A percentile compares a stretch with the other conserved stretches of the same genome.
These are phyloP conservation scores for Rubroboletus satanas DNA, from an alignment of 768 basidiomycete genomes.

Conservation along the genomic window DNA sequence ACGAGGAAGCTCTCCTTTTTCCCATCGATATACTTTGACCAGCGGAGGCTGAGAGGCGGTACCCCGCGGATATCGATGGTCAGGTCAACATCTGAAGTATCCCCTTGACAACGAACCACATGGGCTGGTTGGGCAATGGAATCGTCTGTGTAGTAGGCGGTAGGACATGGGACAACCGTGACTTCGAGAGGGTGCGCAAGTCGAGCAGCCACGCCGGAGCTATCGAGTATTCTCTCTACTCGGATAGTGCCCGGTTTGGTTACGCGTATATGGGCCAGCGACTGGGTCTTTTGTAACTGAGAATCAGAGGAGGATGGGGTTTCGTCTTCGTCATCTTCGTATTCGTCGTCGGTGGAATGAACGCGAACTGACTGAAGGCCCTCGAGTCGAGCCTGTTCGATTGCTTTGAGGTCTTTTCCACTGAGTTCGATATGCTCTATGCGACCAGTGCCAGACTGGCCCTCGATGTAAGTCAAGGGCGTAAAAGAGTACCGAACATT, in stretches of 20 bases:
- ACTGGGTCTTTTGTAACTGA: conserved; percentile 69
- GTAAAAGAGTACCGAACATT: conserved; percentile 70
- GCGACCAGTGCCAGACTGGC: conserved; percentile 38
- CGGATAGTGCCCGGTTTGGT: conserved; percentile 70
- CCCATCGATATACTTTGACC: conserved; percentile 68
- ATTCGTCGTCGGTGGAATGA: conserved; percentile 55
- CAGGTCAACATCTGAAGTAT: conserved; percentile 52
- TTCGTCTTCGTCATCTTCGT: conserved; percentile 55
- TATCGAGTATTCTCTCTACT: conserved; percentile 70
- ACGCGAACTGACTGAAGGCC: conserved; percentile 44
- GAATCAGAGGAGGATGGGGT: conserved; percentile 34
- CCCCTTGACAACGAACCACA: conserved; percentile 65
- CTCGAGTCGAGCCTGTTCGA: conserved; percentile 58
- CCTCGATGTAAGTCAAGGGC: conserved; percentile 51
- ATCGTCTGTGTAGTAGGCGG: conserved; percentile 55
- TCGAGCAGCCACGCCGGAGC: conserved; percentile 67
- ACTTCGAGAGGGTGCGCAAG: conserved; percentile 62
- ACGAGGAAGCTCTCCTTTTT: conserved; percentile 69
- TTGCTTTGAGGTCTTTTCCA: conserved; percentile 61
- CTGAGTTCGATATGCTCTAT: conserved; percentile 54
- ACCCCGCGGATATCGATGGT: conserved; percentile 67
- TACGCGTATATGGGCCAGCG: conserved; percentile 67
- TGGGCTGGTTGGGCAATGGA: conserved; percentile 34
- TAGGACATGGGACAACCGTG: conserved; percentile 78
- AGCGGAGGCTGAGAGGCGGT: conserved; percentile 72